phyloP scores from a whole-genome alignment of 257 asterid species.

The Nicotiana obtusifolia region DNA sequence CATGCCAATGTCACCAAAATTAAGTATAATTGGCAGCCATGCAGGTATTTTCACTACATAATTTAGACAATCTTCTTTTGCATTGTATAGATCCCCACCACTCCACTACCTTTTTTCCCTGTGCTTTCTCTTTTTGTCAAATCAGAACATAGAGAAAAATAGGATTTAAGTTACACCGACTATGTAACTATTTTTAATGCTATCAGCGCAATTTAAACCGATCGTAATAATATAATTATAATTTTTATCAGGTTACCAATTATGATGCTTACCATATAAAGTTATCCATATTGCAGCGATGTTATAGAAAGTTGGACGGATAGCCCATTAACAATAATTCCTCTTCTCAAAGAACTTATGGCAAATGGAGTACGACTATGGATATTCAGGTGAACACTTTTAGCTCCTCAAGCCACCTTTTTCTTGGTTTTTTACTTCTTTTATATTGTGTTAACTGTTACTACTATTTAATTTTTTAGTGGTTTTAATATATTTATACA shows the following conservation, averaged over 20 bases:
- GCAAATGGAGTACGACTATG: constrained; percentile 32
- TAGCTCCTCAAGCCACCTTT: neutral
- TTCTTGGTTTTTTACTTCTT: neutral
- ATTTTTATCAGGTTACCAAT: too few species aligned
- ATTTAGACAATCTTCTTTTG: too few species aligned
- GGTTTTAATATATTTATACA: neutral
- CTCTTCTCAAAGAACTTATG: constrained; percentile 23
- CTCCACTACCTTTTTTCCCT: too few species aligned
- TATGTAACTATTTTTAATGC: too few species aligned
- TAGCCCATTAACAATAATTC: constrained; percentile 27
- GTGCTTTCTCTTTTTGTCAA: neutral
- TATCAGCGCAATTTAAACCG: neutral
- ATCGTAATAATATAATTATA: neutral
- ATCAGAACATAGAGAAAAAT: neutral
- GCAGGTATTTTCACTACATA: constrained; percentile 25
- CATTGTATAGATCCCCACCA: too few species aligned
- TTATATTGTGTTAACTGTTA: neutral
- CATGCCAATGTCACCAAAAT: constrained; percentile 36
- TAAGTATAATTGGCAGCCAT: constrained; percentile 25
- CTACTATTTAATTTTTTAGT: neutral
- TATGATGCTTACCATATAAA: too few species aligned
- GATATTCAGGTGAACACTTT: constrained; percentile 33
- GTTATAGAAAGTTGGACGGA: constrained; percentile 26
- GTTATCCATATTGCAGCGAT: constrained; percentile 6
- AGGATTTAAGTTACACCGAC: neutral